Base-by-base conservation (phyloP, 768 basidiomycete genomes). In the Termitomyces sp. region DNA sequence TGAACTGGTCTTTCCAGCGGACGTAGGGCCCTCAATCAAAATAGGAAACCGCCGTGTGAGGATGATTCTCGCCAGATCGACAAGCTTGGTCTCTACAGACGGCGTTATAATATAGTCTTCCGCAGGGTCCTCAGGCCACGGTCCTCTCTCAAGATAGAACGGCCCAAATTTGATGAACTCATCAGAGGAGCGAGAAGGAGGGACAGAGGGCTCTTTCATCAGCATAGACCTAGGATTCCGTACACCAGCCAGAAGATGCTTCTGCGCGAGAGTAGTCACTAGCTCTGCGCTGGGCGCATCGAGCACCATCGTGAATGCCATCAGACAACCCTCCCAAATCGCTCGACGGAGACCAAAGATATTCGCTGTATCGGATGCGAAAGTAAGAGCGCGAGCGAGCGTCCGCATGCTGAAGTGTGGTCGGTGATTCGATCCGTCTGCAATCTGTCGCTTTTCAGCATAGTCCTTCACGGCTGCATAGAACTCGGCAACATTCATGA, bases 361-460 rank as follows among this genome's bases (percentile, higher is more conserved):
- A 40, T 82, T 76, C 0, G 91, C 86, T 49, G 89, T 88, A 63
- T 96, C 91, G 1, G 91, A 86, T 1, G 94, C 90, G 72, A 97
- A 98, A 0, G 86, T 92, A 53, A 99, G 78, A 0, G 95, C 94
- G 55, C 97, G 89, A 5, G 92, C 81, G 62, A 99, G 81, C 0
- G 96, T 98, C 25, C 97, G 88, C 92, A 98, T 96, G 74, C 93
- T 98, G 79, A 89, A 99, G 73, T 98, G 94, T 36, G 96, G 97
- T 25, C 89, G 80, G 63, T 89, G 89, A 65, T 98, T 98, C 14
- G 94, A 86, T 2, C 96, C 96, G 69, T 99, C 96, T 7, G 95
- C 93, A 61, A 99, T 86, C 65, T 87, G 84, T 3, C 91, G 86
- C 53, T 79, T 78, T 43, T 87, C 83, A 2, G 91, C 84, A 15